Conservation (phyloP, 169 alveolate genomes). For the Plasmodium coatneyi region DNA sequence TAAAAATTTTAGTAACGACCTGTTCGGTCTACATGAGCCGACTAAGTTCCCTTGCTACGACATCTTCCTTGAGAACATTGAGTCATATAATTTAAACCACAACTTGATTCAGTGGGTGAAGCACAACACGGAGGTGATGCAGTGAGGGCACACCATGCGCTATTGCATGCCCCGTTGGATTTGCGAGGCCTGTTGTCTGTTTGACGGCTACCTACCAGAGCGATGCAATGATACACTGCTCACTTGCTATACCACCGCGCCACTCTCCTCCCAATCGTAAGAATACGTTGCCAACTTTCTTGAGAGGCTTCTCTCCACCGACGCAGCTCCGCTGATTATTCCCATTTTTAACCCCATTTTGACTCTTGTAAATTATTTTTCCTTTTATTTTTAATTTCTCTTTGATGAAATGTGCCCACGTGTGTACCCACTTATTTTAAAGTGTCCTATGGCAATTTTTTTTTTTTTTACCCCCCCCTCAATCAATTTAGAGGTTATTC, state of each 20-base stretch:
- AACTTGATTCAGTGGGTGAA: conserved; percentile 69
- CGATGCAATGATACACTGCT: neutral
- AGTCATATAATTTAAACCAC: conserved; percentile 50
- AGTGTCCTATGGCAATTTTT: neutral
- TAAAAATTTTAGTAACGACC: conserved; percentile 66
- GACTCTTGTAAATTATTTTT: neutral
- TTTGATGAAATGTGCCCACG: neutral
- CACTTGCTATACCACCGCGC: neutral
- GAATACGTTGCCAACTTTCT: neutral
- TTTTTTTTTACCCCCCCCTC: neutral
- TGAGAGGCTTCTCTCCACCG: neutral
- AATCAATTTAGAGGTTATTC: neutral
- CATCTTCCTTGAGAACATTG: conserved; percentile 57
- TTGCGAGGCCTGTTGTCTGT: neutral
- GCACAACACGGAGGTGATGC: conserved; percentile 72
- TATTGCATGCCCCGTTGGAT: neutral
- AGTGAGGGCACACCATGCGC: neutral
- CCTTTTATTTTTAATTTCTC: neutral
- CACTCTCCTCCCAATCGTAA: neutral
- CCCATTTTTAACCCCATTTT: neutral
- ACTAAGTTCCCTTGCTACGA: conserved; percentile 67
- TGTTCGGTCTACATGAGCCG: conserved; percentile 64
- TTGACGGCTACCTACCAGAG: neutral
- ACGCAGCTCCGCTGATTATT: neutral
- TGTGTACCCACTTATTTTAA: neutral